These are phyloP conservation scores for Linnemannia zychae DNA, from an alignment of 192 early-diverging fungal genomes.

Conservation along the genomic window DNA sequence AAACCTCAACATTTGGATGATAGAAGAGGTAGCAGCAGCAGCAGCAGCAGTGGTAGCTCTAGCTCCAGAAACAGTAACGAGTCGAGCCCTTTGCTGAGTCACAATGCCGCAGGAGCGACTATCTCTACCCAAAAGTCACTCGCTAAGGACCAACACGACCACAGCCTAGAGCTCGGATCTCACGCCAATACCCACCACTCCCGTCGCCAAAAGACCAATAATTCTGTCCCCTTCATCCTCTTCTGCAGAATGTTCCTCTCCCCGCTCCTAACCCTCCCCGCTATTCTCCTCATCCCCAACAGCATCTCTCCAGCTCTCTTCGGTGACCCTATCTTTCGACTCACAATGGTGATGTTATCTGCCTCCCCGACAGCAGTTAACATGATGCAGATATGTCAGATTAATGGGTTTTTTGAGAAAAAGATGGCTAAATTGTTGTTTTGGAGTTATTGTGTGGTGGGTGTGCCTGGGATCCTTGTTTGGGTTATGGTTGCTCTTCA, in stretches of 20 bases:
- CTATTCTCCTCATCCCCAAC: slow-evolving; percentile 3
- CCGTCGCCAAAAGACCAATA: background rate
- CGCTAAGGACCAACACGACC: background rate
- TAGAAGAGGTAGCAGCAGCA: background rate
- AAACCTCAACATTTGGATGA: background rate
- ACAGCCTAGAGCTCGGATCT: background rate
- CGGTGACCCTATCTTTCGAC: slow-evolving; percentile 69
- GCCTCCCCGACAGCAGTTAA: slow-evolving; percentile 76
- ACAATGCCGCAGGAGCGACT: background rate
- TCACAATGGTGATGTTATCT: slow-evolving; percentile 70
- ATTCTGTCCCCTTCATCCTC: slow-evolving; percentile 26
- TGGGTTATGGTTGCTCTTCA: slow-evolving; percentile 18
- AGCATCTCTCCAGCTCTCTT: slow-evolving; percentile 49
- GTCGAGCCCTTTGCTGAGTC: background rate
- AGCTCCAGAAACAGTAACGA: background rate
- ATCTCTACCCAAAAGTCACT: background rate
- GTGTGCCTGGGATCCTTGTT: slow-evolving; percentile 30
- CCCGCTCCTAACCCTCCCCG: slow-evolving; percentile 24
- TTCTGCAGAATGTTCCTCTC: slow-evolving; percentile 46
- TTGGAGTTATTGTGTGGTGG: slow-evolving; percentile 68
- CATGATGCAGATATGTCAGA: slow-evolving; percentile 74
- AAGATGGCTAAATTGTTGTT: slow-evolving; percentile 74
- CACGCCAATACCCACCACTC: background rate
- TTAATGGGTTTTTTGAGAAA: slow-evolving; percentile 72
- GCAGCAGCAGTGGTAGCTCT: background rate